Conservation (phyloP, 345 rosid species). For the Gossypium turneri region DNA sequence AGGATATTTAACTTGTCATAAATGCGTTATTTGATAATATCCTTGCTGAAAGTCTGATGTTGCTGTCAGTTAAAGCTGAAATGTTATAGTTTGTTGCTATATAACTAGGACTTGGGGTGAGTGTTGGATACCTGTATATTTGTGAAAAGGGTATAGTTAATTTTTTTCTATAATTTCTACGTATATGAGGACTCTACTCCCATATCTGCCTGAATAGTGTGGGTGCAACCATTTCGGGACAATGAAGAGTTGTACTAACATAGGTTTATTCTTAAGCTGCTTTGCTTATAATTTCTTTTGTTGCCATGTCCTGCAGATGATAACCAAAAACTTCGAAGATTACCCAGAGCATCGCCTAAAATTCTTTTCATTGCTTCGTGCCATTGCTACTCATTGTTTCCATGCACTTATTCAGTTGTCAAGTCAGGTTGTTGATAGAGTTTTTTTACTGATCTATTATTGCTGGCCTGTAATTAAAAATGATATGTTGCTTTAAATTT, state of each 20-base stretch:
- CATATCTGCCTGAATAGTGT: neutral
- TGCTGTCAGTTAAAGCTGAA: neutral
- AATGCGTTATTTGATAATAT: neutral
- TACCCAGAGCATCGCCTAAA: constrained; percentile 98
- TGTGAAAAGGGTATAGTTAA: neutral
- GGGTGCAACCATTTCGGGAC: neutral
- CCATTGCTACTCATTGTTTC: constrained; percentile 92
- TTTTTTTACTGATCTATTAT: neutral
- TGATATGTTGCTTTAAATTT: neutral
- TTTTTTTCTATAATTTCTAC: neutral
- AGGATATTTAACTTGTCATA: neutral
- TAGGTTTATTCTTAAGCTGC: neutral
- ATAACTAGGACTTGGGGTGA: neutral
- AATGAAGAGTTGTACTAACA: neutral
- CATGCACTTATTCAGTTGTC: constrained; percentile 88
- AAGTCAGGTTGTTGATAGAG: constrained; percentile 66
- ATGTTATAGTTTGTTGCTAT: neutral
- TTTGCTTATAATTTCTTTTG: neutral
- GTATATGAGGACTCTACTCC: neutral
- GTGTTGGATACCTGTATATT: neutral
- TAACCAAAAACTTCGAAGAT: constrained; percentile 96
- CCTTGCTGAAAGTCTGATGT: neutral
- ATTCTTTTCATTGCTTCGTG: constrained; percentile 95
- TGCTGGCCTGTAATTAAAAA: neutral
- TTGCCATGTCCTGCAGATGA: constrained; percentile 59